A percentile compares a stretch with the other conserved stretches of the same genome.
Evolutionary conservation across 2,329 filamentous ascomycete species (phyloP).

Genomic region (Rhynchosporium graminicola): DNA sequence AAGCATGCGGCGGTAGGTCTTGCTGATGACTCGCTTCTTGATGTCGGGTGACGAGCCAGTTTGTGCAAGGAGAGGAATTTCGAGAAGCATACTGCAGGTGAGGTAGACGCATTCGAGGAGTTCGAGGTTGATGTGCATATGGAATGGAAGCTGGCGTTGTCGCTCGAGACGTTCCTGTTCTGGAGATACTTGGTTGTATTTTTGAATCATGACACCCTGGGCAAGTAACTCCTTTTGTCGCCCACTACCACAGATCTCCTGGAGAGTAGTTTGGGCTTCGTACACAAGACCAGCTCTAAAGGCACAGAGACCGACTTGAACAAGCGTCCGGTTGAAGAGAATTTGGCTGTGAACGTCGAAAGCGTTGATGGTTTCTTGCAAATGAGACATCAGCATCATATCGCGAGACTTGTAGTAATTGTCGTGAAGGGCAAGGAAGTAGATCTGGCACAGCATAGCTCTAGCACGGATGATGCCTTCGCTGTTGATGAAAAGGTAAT

Average conservation of each 20-base stretch:
- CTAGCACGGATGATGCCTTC: slow-evolving; percentile 95
- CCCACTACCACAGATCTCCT: slow-evolving; percentile 97
- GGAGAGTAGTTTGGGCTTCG: slow-evolving; percentile 94
- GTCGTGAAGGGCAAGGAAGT: slow-evolving; percentile 96
- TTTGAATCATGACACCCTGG: slow-evolving; percentile 97
- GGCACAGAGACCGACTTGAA: slow-evolving; percentile 96
- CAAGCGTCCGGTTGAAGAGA: slow-evolving; percentile 95
- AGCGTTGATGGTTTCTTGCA: slow-evolving; percentile 94
- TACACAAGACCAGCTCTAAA: slow-evolving; percentile 97
- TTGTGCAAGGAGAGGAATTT: slow-evolving; percentile 95
- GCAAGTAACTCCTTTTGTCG: slow-evolving; percentile 97
- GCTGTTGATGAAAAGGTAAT: slow-evolving; percentile 91
- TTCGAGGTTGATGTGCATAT: slow-evolving; percentile 99
- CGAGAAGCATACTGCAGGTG: slow-evolving; percentile 98
- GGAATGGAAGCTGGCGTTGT: slow-evolving; percentile 96
- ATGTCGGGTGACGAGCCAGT: slow-evolving; percentile 95
- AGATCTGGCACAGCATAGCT: slow-evolving; percentile 98
- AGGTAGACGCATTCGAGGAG: slow-evolving; percentile 97
- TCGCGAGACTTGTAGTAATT: slow-evolving; percentile 97
- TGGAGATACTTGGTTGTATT: slow-evolving; percentile 92
- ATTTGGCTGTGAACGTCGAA: slow-evolving; percentile 98
- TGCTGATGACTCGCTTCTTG: slow-evolving; percentile 97
- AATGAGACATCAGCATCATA: slow-evolving; percentile 99
- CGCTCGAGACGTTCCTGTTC: slow-evolving; percentile 98
- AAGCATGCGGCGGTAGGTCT: slow-evolving; percentile 98